phyloP scores from a whole-genome alignment of 1,284 basidiomycete species.

The Lignosus rhinocerotis region DNA sequence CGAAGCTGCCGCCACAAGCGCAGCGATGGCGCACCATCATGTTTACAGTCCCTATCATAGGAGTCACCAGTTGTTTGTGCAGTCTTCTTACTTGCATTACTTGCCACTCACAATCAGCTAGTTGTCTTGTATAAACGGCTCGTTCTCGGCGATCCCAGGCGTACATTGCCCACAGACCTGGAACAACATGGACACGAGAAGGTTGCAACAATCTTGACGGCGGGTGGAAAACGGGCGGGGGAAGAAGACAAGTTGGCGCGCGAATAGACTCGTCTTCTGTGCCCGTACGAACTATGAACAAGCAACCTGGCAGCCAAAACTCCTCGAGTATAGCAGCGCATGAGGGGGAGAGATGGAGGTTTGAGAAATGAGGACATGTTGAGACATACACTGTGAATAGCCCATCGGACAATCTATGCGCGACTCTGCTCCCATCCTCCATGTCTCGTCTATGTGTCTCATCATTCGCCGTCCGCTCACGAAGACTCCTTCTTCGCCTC shows the following conservation, averaged over 20 bases:
- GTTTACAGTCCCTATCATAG: constrained; percentile 60
- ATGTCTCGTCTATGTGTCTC: constrained; percentile 1
- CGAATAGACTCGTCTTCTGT: background rate
- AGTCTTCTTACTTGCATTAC: constrained; percentile 7
- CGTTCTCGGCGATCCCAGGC: constrained; percentile 59
- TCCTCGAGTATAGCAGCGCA: background rate
- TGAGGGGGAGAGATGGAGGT: background rate
- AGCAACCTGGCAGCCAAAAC: background rate
- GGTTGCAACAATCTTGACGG: constrained; percentile 18
- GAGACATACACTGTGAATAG: constrained; percentile 21
- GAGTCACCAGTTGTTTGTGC: constrained; percentile 52
- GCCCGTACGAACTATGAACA: background rate
- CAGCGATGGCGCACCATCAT: constrained; percentile 60
- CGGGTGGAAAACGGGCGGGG: constrained; percentile 2
- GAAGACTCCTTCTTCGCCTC: constrained; percentile 27
- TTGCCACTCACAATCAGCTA: constrained; percentile 28
- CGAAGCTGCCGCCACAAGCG: constrained; percentile 43
- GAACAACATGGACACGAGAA: constrained; percentile 23
- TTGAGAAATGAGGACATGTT: background rate
- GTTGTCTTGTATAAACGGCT: constrained; percentile 69
- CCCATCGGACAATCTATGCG: constrained; percentile 15
- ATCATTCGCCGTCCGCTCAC: background rate
- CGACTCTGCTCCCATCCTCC: background rate
- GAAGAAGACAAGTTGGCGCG: background rate
- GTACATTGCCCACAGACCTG: constrained; percentile 26